Evolutionary conservation across 2,329 filamentous ascomycete species (phyloP).

Genomic region (Sphaerulina populicola): DNA sequence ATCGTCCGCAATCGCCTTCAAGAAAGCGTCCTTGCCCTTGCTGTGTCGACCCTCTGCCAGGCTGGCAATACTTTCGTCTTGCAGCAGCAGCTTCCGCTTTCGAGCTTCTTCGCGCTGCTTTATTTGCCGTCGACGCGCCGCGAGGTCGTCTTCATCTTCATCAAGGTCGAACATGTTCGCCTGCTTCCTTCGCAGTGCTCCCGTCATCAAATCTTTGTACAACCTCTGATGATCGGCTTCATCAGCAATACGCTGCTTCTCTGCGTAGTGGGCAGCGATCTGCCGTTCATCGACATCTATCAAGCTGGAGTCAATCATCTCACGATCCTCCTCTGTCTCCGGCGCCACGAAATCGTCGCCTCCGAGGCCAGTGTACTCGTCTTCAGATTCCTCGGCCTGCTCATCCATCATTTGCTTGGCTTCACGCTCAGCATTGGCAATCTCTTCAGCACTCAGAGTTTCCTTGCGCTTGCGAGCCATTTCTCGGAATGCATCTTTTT

Average conservation of each 20-base stretch:
- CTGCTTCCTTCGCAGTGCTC: slow-evolving; percentile 74
- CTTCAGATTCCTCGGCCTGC: slow-evolving; percentile 93
- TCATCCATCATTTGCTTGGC: slow-evolving; percentile 87
- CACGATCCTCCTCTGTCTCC: slow-evolving; percentile 63
- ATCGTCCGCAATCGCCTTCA: slow-evolving; percentile 74
- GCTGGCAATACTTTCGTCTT: slow-evolving; percentile 83
- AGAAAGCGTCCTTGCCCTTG: slow-evolving; percentile 72
- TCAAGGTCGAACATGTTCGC: slow-evolving; percentile 58
- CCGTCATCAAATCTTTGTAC: slow-evolving; percentile 85
- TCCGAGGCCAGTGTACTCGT: slow-evolving; percentile 91
- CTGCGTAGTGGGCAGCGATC: slow-evolving; percentile 76
- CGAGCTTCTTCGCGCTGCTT: slow-evolving; percentile 83
- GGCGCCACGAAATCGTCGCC: slow-evolving; percentile 77
- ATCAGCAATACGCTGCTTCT: slow-evolving; percentile 69
- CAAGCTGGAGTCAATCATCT: slow-evolving; percentile 79
- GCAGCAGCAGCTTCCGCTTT: slow-evolving; percentile 80
- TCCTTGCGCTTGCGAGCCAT: slow-evolving; percentile 58
- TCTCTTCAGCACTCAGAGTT: slow-evolving; percentile 33
- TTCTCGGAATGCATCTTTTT: slow-evolving; percentile 54
- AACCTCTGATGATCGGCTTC: slow-evolving; percentile 85
- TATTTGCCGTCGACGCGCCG: slow-evolving; percentile 63
- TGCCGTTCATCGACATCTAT: slow-evolving; percentile 72
- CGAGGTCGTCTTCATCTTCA: slow-evolving; percentile 79
- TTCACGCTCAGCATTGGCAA: slow-evolving; percentile 58
- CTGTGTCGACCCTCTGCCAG: slow-evolving; percentile 48